Percentiles rank a stretch among this genome's conserved stretches.
phyloP scores from a whole-genome alignment of 129 eudicot genomes.

The Oenanthe sinensis region DNA sequence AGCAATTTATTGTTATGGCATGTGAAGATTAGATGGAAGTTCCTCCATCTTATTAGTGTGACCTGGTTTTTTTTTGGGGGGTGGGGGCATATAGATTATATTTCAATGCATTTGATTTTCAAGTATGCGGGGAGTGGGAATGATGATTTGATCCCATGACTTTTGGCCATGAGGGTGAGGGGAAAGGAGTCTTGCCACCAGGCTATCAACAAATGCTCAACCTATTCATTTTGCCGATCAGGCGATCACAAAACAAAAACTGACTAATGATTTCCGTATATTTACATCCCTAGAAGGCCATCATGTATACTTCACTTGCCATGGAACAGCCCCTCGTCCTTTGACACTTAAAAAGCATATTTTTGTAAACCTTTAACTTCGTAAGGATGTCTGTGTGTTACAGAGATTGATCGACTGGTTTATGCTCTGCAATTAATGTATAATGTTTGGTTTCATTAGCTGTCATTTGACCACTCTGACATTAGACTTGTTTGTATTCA shows the following conservation, averaged over 20 bases:
- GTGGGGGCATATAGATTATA: too few relatives aligned
- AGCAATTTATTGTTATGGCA: not conserved
- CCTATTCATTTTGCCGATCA: not conserved
- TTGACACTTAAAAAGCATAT: not conserved
- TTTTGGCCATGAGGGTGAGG: not conserved
- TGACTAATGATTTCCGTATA: not conserved
- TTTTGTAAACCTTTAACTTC: not conserved
- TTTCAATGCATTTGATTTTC: too few relatives aligned
- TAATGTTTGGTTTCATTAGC: not conserved
- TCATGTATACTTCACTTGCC: not conserved
- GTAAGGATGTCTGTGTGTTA: not conserved
- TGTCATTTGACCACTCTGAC: not conserved
- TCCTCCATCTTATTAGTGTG: not conserved
- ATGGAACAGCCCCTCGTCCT: not conserved
- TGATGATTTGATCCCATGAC: not conserved
- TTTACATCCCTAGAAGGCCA: not conserved
- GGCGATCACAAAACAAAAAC: not conserved
- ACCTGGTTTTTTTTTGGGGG: not conserved
- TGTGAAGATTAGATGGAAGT: not conserved
- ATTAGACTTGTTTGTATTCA: not conserved
- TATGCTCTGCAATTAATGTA: not conserved
- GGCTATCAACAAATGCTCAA: not conserved
- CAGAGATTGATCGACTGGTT: not conserved
- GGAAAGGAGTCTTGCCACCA: not conserved
- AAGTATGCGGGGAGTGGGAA: too few relatives aligned